phyloP scores from a whole-genome alignment of 768 basidiomycete genomes.

The Lactarius deliciosus region DNA sequence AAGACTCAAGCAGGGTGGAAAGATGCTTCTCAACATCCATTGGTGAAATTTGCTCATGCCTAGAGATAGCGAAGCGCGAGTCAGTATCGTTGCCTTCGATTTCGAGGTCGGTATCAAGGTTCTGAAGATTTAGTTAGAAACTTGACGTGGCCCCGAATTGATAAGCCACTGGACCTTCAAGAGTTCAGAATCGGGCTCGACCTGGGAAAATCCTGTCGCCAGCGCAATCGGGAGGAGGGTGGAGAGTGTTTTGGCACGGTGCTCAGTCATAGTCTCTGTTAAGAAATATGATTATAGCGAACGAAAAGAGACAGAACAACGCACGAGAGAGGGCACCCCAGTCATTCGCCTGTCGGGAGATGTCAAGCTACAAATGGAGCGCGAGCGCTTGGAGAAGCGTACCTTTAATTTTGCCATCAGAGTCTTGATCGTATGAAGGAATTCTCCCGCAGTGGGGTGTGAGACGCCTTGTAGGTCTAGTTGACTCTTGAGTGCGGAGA shows the following conservation, averaged over 20 bases:
- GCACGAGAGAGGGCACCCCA: slow-evolving; percentile 64
- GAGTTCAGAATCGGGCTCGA: slow-evolving; percentile 46
- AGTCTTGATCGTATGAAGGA: slow-evolving; percentile 57
- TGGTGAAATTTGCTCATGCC: slow-evolving; percentile 23
- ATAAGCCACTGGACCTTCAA: slow-evolving; percentile 44
- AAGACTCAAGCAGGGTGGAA: slow-evolving; percentile 32
- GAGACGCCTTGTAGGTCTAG: slow-evolving; percentile 51
- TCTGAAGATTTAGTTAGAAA: slow-evolving; percentile 36
- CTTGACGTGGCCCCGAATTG: background rate
- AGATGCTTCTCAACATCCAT: slow-evolving; percentile 35
- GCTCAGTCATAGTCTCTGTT: slow-evolving; percentile 49
- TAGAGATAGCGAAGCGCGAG: slow-evolving; percentile 39
- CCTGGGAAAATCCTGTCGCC: slow-evolving; percentile 46
- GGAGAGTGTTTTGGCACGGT: slow-evolving; percentile 42
- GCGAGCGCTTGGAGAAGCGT: background rate
- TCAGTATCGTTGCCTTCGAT: slow-evolving; percentile 43
- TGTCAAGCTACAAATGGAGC: background rate
- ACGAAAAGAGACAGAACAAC: slow-evolving; percentile 29
- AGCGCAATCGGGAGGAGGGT: slow-evolving; percentile 49
- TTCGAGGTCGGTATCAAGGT: slow-evolving; percentile 49
- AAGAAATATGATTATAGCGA: background rate
- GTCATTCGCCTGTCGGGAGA: slow-evolving; percentile 50
- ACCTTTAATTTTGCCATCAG: slow-evolving; percentile 70
- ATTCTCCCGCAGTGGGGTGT: slow-evolving; percentile 52
- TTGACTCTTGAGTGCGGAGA: slow-evolving; percentile 45